phyloP scores from a whole-genome alignment of 306 rosid species.

The Erythrophleum fordii region DNA sequence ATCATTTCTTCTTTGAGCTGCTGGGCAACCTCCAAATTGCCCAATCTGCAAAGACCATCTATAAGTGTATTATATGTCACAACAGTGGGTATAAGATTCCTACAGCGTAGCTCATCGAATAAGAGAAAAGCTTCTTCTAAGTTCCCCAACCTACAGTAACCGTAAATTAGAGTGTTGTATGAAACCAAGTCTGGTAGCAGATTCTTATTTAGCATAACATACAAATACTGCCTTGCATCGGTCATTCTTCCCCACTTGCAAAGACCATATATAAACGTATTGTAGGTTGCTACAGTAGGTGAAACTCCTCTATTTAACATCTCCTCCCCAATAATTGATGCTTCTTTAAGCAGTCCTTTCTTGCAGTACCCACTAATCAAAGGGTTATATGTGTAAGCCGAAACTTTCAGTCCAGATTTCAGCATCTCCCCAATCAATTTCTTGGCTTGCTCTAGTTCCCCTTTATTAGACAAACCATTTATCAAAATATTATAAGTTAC shows the following conservation, averaged over 20 bases:
- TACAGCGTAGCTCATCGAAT: constrained; percentile 54
- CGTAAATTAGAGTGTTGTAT: constrained; percentile 64
- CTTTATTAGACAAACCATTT: constrained; percentile 66
- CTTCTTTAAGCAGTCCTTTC: constrained; percentile 63
- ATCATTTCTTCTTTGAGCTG: constrained; percentile 68
- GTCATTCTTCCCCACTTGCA: constrained; percentile 61
- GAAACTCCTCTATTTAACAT: constrained; percentile 57
- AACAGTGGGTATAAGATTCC: constrained; percentile 54
- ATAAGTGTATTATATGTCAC: constrained; percentile 80
- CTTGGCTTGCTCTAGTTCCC: constrained; percentile 63
- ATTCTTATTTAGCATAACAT: constrained; percentile 49
- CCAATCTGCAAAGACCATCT: constrained; percentile 70
- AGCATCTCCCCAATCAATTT: constrained; percentile 62
- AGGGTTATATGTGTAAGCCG: constrained; percentile 66
- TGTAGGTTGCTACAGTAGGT: constrained; percentile 67
- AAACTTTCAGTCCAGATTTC: constrained; percentile 55
- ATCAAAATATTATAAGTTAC: constrained; percentile 71
- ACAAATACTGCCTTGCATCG: constrained; percentile 62
- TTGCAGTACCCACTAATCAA: constrained; percentile 60
- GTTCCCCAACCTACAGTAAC: constrained; percentile 64
- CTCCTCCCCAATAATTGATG: constrained; percentile 52
- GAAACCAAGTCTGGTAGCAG: constrained; percentile 71
- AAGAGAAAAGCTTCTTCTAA: constrained; percentile 62
- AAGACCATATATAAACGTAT: constrained; percentile 64
- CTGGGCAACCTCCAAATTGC: constrained; percentile 68